A percentile compares a stretch with the other conserved stretches of the same genome.
phyloP scores from a whole-genome alignment of 2,329 filamentous ascomycete species.

The Trematosphaeria pertusa region DNA sequence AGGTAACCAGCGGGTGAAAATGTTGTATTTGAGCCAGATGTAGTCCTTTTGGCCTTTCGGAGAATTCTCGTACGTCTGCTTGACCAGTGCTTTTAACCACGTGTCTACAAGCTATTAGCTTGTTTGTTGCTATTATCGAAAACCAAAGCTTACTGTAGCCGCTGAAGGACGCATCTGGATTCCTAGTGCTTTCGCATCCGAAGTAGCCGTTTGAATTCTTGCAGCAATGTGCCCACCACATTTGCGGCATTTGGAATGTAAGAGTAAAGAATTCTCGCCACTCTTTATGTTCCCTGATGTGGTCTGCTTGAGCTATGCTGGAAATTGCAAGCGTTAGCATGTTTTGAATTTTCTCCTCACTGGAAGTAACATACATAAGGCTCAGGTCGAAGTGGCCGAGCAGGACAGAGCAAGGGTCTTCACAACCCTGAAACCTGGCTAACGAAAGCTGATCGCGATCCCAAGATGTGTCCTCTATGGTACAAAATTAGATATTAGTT shows the following conservation, averaged over 20 bases:
- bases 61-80: background rate
- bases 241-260: background rate
- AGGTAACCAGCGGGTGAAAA: background rate
- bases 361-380: too few species aligned
- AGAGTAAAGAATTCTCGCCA: too few species aligned
- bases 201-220: background rate
- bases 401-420: too few species aligned
- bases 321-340: too few species aligned
- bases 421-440: too few species aligned
- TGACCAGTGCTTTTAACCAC: background rate
- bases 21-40: background rate
- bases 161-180: background rate
- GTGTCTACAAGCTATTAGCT: background rate
- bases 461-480: too few species aligned
- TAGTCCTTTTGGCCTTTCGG: background rate
- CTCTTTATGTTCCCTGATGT: too few species aligned
- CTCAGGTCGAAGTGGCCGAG: too few species aligned
- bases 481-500: too few species aligned
- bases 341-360: too few species aligned
- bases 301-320: too few species aligned
- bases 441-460: too few species aligned
- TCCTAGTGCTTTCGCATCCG: background rate
- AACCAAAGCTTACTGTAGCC: background rate
- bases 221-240: background rate
- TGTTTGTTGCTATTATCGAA: background rate